Evolutionary conservation across 176 grass and related monocot genomes (phyloP).

Genomic region (Eremochloa ophiuroides): DNA sequence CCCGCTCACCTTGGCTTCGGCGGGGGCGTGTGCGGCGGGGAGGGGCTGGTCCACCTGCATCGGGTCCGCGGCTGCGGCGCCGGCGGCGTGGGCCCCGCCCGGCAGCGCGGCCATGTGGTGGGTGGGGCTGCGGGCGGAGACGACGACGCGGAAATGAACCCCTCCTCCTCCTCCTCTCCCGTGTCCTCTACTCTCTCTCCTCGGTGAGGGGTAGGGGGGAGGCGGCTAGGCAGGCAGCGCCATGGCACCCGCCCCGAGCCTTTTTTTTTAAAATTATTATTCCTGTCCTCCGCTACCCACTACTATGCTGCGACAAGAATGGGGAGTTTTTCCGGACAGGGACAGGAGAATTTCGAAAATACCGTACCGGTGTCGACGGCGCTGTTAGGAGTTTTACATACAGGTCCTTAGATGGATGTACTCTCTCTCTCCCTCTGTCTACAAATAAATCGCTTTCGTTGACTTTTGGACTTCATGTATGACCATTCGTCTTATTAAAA

Average conservation of each 20-base stretch:
- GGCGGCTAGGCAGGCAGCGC: not conserved
- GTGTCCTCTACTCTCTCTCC: constrained; percentile 4
- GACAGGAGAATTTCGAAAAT: not conserved
- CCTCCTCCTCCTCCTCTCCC: not conserved
- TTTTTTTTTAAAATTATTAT: not conserved
- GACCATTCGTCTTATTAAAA: too few species aligned
- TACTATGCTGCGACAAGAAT: not conserved
- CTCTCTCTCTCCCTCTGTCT: too few species aligned
- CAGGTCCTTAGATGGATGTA: accelerated
- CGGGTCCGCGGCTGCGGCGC: constrained; percentile 25
- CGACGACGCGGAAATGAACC: constrained; percentile 8
- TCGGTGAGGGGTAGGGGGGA: constrained; percentile 15
- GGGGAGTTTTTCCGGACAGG: not conserved
- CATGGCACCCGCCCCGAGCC: not conserved
- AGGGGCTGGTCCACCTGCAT: constrained; percentile 52
- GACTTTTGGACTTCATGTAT: too few species aligned
- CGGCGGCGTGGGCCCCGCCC: constrained; percentile 30
- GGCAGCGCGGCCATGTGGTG: constrained; percentile 42
- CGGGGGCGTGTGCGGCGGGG: not conserved
- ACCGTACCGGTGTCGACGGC: not conserved
- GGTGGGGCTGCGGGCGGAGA: not conserved
- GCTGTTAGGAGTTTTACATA: not conserved
- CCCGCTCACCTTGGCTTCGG: constrained; percentile 45
- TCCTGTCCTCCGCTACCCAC: constrained; percentile 28
- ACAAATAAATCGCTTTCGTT: too few species aligned